These are phyloP conservation scores for Aspergillus persii DNA, from an alignment of 2,329 filamentous ascomycete species.

Conservation along the genomic window DNA sequence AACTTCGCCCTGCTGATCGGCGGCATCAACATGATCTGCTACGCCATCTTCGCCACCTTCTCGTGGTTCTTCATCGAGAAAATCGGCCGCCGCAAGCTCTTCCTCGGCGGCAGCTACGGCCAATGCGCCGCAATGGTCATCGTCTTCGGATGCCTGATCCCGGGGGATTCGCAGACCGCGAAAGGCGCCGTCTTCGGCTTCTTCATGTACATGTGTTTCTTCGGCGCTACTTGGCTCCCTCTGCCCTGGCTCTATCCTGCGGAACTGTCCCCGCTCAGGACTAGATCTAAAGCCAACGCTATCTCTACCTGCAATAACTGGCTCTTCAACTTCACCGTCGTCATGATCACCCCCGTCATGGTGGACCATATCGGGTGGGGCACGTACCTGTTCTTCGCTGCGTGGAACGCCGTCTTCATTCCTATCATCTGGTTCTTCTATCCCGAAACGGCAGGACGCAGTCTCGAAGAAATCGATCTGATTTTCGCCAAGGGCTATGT, in stretches of 20 bases:
- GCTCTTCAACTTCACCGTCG: slow-evolving; percentile 50
- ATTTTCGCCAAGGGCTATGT: slow-evolving; percentile 31
- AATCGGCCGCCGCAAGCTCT: slow-evolving; percentile 15
- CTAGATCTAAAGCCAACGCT: slow-evolving; percentile 50
- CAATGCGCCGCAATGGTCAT: slow-evolving; percentile 15
- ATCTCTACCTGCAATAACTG: slow-evolving; percentile 50
- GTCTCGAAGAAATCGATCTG: slow-evolving; percentile 34
- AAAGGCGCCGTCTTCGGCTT: slow-evolving; percentile 19
- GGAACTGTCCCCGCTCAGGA: slow-evolving; percentile 49
- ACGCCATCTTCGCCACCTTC: slow-evolving; percentile 16
- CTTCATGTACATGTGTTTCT: slow-evolving; percentile 21
- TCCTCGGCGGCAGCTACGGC: slow-evolving; percentile 12
- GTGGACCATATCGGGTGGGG: slow-evolving; percentile 30
- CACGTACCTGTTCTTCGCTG: slow-evolving; percentile 34
- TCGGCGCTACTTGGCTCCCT: slow-evolving; percentile 49
- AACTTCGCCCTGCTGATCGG: slow-evolving; percentile 15
- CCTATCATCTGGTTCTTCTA: slow-evolving; percentile 51
- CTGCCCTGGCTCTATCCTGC: slow-evolving; percentile 54
- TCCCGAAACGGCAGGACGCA: slow-evolving; percentile 40
- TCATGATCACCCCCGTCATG: slow-evolving; percentile 44
- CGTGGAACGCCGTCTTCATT: slow-evolving; percentile 38
- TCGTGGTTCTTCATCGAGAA: slow-evolving; percentile 18
- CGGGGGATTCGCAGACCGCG: slow-evolving; percentile 7
- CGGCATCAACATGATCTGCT: slow-evolving; percentile 17
- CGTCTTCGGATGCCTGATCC: slow-evolving; percentile 14